Conservation (phyloP, 2,329 filamentous ascomycete species). For the Orbilia quercus region DNA sequence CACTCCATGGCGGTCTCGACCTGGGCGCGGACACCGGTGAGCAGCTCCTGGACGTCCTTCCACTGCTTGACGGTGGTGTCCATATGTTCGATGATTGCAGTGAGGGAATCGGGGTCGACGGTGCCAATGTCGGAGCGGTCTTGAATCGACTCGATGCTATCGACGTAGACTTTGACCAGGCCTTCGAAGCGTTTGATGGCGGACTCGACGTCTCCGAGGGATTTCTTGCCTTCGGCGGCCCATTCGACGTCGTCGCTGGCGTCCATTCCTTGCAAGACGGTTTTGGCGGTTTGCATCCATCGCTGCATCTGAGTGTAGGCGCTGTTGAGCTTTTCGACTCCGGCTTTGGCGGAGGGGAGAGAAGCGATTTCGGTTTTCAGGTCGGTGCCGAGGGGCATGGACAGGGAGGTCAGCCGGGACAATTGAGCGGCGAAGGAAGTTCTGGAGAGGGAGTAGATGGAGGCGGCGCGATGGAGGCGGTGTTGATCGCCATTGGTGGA, state of each 20-base stretch:
- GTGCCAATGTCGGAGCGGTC: slow-evolving; percentile 77
- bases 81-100: slow-evolving; percentile 84
- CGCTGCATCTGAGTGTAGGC: slow-evolving; percentile 91
- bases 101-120: slow-evolving; percentile 78
- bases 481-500: slow-evolving; percentile 39
- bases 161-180: slow-evolving; percentile 90
- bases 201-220: slow-evolving; percentile 76
- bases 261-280: slow-evolving; percentile 87
- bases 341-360: slow-evolving; percentile 85
- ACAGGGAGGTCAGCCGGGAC: slow-evolving; percentile 88
- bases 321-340: slow-evolving; percentile 82
- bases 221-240: slow-evolving; percentile 89
- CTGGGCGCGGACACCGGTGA: slow-evolving; percentile 84
- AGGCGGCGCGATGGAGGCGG: slow-evolving; percentile 72
- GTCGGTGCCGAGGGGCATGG: slow-evolving; percentile 84
- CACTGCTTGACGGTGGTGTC: slow-evolving; percentile 86
- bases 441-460: slow-evolving; percentile 91
- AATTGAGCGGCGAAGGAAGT: slow-evolving; percentile 94
- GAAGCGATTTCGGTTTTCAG: slow-evolving; percentile 84
- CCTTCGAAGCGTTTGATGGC: slow-evolving; percentile 86
- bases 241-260: slow-evolving; percentile 98
- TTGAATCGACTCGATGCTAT: slow-evolving; percentile 92
- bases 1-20: slow-evolving; percentile 99
- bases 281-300: slow-evolving; percentile 92
- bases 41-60: slow-evolving; percentile 79